Conservation (phyloP, 306 rosid species). For the Vigna nakashimae region DNA sequence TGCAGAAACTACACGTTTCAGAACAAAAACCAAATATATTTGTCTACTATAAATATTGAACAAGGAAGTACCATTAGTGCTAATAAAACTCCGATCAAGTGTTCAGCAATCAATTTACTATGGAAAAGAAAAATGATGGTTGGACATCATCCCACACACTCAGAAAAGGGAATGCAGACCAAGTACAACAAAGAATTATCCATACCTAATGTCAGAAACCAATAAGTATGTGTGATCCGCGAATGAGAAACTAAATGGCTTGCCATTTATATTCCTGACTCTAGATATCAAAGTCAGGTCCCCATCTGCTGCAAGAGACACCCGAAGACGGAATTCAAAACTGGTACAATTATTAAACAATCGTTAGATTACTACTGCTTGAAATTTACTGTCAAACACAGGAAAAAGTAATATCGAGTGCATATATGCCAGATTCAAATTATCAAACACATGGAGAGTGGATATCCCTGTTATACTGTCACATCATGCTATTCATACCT, state of each 20-base stretch:
- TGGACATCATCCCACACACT: conserved; percentile 3
- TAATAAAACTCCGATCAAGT: neutral
- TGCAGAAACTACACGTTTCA: conserved; percentile 5
- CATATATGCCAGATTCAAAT: conserved; percentile 6
- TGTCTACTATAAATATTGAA: neutral
- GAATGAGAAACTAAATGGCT: conserved; percentile 87
- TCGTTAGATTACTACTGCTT: conserved; percentile 35
- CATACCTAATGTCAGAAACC: conserved; percentile 94
- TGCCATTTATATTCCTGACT: conserved; percentile 78
- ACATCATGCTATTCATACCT: conserved; percentile 42
- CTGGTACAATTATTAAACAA: conserved; percentile 50
- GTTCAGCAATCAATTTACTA: conserved; percentile 2
- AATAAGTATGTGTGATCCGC: conserved; percentile 82
- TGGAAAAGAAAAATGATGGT: conserved; percentile 32
- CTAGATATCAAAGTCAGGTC: conserved; percentile 76
- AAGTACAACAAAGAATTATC: conserved; percentile 37
- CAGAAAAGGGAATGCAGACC: neutral
- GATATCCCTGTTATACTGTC: conserved; percentile 16
- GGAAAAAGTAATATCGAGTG: conserved; percentile 13
- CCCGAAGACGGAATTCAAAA: conserved; percentile 89
- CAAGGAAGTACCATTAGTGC: conserved; percentile 10
- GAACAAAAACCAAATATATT: conserved; percentile 16
- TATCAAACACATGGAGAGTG: neutral
- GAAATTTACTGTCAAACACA: conserved; percentile 36
- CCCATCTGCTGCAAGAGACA: conserved; percentile 68